Percentiles rank a stretch among this genome's conserved stretches.
phyloP scores from a whole-genome alignment of 2,329 filamentous ascomycete genomes.

The Pochonia chlamydosporia region DNA sequence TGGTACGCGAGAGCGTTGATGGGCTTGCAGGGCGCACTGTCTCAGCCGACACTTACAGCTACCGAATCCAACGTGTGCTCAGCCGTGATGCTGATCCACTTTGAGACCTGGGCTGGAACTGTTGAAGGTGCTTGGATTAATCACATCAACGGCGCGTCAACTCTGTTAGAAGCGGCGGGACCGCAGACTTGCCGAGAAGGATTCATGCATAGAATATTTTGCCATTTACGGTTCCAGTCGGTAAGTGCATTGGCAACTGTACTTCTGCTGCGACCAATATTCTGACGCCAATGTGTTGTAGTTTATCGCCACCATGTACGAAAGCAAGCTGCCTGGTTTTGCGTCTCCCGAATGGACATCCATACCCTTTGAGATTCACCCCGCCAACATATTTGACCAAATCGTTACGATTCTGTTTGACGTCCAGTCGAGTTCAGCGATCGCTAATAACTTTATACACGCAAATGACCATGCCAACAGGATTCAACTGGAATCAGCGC shows the following conservation, averaged over 20 bases:
- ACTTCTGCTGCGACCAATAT: background rate
- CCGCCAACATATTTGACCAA: conserved; percentile 38
- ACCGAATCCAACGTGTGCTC: conserved; percentile 8
- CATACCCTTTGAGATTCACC: conserved; percentile 38
- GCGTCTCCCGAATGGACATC: conserved; percentile 38
- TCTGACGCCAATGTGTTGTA: background rate
- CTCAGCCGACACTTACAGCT: background rate
- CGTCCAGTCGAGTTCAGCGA: conserved; percentile 4
- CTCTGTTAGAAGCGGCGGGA: background rate
- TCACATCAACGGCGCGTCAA: too few relatives aligned
- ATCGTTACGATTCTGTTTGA: conserved; percentile 36
- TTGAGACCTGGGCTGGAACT: conserved; percentile 10
- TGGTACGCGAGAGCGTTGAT: conserved; percentile 11
- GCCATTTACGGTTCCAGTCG: conserved; percentile 10
- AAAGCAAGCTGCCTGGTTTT: conserved; percentile 21
- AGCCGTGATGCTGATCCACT: conserved; percentile 13
- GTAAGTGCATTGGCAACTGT: background rate
- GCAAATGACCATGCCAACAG: too few relatives aligned
- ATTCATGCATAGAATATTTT: conserved; percentile 11
- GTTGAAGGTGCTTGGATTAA: conserved; percentile 3
- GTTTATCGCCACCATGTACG: conserved; percentile 10
- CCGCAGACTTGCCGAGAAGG: conserved; percentile 8
- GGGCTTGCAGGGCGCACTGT: background rate
- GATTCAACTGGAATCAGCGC: too few relatives aligned
- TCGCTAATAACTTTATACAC: background rate